Base-by-base conservation (phyloP, 768 basidiomycete genomes). In the Pulveroboletus ravenelii region DNA sequence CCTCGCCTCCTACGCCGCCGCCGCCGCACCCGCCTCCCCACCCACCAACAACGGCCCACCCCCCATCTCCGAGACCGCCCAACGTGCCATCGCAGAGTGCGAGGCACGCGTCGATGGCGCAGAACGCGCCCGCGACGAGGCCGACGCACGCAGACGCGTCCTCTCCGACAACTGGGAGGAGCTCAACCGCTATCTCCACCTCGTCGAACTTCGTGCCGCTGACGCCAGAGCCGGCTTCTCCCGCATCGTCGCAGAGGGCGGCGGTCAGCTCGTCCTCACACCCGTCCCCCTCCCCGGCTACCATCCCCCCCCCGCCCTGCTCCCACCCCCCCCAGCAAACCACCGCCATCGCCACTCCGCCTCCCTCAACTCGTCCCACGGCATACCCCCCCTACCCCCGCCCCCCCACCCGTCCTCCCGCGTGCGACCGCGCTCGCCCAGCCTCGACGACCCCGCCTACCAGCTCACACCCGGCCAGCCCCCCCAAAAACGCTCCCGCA, bases 81-180 rank as follows among this genome's bases (percentile, higher is more conserved):
- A 67, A 37, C 70, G 71, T 45, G 57, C 72, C 58, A 66, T 78
- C 54, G 53, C 69, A 12, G 72, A 78, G 0, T 74, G 71, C 52
- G 81, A 84, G 53, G 69, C 73, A 27, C 79, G 80, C 46, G 70
- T 74, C 2, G 67, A 71, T 32, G 69, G 70, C 46, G 79, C 79
- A 3, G 81, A 84, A 62, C 61, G 64, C 27, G 76, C 74, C 4
- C 71, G 78, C 45, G 82, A 84, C 59, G 82, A 84, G 10, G 74
- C 77, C 0, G 76, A 80, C 30, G 73, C 76, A 0, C 71, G 78
- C 12, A 59, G 74, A 51, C 69, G 69, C 45, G 64, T 71, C 48
- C 50, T 81, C 34, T 63, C 71, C 20, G 77, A 81, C 17, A 68
- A 70, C 23, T 85, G 82, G 81, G 42, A 59, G 1, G 74, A 78